Evolutionary conservation across 2,329 filamentous ascomycete species (phyloP), one percentile per base, ranked within the genome.

Genomic region (Penicillium sp.): DNA sequence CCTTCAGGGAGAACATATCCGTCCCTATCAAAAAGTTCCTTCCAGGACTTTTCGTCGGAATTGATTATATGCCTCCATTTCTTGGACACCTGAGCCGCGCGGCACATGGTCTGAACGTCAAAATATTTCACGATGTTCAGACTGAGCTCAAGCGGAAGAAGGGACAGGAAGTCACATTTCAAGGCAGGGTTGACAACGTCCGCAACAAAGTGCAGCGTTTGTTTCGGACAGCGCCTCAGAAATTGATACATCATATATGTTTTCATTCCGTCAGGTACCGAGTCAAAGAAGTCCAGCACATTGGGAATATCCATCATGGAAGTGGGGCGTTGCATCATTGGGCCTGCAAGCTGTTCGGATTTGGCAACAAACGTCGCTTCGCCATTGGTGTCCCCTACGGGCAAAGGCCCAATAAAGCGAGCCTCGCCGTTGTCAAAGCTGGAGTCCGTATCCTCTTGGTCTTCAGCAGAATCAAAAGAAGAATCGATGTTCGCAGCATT

Each of bases 241-340:
- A 98, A 82, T 65, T 98, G 91, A 65, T 94, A 97, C 83, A 98
- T 95, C 71, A 98, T 84, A 64, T 95, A 95, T 0, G 86, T 87
- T 71, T 98, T 93, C 79, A 98, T 82, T 61, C 93, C 85, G 38
- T 87, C 82, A 2, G 91, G 89, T 77, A 98, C 86, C 6, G 85
- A 80, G 65, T 97, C 91, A 61, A 97, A 98, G 2, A 84, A 83
- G 59, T 95, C 87, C 15, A 98, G 73, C 77, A 98, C 87, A 15
- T 78, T 80, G 7, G 87, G 87, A n/a, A 91, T 86, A 60, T 94
- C n/a, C n/a, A n/a, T n/a, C n/a, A n/a, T n/a, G n/a, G n/a, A n/a
- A n/a, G n/a, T n/a, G n/a, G n/a, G n/a, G n/a, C n/a, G n/a, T n/a
- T n/a, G n/a, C n/a, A n/a, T n/a, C n/a, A n/a, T n/a, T n/a, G n/a